Evolutionary conservation across 2,329 filamentous ascomycete genomes (phyloP).

Genomic region (Leptographium wingfieldii): DNA sequence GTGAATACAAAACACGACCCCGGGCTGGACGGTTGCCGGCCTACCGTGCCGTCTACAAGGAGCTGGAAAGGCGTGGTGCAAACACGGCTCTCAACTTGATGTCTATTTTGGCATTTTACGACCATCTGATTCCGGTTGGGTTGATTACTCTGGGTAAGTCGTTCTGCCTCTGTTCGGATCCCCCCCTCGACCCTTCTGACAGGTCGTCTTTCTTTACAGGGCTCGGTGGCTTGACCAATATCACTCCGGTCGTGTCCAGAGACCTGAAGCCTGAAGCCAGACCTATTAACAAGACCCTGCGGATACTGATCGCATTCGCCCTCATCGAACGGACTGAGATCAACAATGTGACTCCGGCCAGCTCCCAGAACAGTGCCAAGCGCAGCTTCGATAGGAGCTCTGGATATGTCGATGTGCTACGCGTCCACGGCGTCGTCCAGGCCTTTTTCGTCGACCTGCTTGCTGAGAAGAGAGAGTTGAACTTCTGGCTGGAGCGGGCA

Average conservation of each 20-base stretch:
- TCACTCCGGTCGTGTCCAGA: slow-evolving; percentile 31
- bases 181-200: background rate
- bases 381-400: slow-evolving; percentile 26
- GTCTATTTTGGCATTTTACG: slow-evolving; percentile 51
- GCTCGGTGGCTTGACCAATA: slow-evolving; percentile 29
- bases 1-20: slow-evolving; percentile 41
- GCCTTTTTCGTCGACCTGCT: slow-evolving; percentile 37
- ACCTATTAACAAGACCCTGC: slow-evolving; percentile 35
- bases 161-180: background rate
- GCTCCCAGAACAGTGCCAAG: slow-evolving; percentile 26
- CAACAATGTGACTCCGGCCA: slow-evolving; percentile 25
- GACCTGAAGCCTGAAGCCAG: slow-evolving; percentile 23
- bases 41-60: slow-evolving; percentile 34
- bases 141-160: slow-evolving; percentile 44
- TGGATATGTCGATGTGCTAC: slow-evolving; percentile 36
- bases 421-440: slow-evolving; percentile 39
- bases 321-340: slow-evolving; percentile 37
- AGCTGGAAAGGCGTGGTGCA: slow-evolving; percentile 32
- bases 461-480: slow-evolving; percentile 25
- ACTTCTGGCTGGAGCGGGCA: slow-evolving; percentile 37
- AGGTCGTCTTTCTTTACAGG: slow-evolving; percentile 18
- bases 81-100: slow-evolving; percentile 51
- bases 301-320: slow-evolving; percentile 37
- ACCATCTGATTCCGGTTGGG: slow-evolving; percentile 52
- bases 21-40: slow-evolving; percentile 37